These are phyloP conservation scores for Fusarium mexicanum DNA, from an alignment of 2,329 filamentous ascomycete genomes.

Conservation along the genomic window DNA sequence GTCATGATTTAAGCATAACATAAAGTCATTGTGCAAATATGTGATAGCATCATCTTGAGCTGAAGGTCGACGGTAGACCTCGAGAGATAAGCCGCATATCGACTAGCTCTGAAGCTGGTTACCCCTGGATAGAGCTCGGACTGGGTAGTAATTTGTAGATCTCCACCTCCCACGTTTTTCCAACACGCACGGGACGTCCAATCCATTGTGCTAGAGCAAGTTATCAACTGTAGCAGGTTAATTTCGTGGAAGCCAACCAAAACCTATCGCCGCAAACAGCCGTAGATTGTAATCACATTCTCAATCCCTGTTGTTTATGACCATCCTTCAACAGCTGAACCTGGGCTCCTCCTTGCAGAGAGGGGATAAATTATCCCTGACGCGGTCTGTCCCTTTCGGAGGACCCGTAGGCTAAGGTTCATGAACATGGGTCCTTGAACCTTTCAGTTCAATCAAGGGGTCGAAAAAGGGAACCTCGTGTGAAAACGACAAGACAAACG, in stretches of 20 bases:
- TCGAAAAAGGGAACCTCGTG: conserved; percentile 22
- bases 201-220: conserved; percentile 14
- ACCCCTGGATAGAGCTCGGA: conserved; percentile 34
- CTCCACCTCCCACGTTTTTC: conserved; percentile 34
- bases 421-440: conserved; percentile 11
- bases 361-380: conserved; percentile 7
- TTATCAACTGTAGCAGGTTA: conserved; percentile 17
- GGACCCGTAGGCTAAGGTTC: conserved; percentile 12
- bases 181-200: conserved; percentile 5
- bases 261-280: conserved; percentile 12
- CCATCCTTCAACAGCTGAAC: not conserved
- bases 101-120: conserved; percentile 13
- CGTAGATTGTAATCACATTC: not conserved
- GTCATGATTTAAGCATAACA: not conserved
- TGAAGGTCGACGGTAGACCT: not conserved
- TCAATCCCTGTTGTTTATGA: conserved; percentile 11
- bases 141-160: conserved; percentile 20
- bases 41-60: not conserved
- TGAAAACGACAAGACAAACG: conserved; percentile 18
- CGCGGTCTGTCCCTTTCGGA: conserved; percentile 22
- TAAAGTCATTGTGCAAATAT: not conserved
- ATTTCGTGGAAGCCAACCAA: conserved; percentile 13
- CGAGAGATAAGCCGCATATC: conserved; percentile 9
- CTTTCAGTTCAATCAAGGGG: conserved; percentile 26
- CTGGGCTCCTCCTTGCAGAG: conserved; percentile 4